A percentile compares a stretch with the other conserved stretches of the same genome.
Evolutionary conservation across 352 stramenopile species (phyloP).

Genomic region (Phytophthora boehmeriae): DNA sequence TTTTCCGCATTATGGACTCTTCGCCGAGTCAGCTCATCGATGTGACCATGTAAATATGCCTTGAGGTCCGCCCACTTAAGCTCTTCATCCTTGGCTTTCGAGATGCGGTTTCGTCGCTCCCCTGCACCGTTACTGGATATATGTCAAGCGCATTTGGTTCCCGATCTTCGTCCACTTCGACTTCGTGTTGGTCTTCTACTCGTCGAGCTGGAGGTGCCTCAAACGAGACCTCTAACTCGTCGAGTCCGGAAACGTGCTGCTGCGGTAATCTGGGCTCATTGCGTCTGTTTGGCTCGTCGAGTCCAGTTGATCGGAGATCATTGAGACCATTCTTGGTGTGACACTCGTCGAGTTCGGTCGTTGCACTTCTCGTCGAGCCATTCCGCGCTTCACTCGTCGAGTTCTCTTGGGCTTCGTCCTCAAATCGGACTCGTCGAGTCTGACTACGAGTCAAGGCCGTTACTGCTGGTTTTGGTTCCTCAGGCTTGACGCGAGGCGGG

Average conservation of each 20-base stretch:
- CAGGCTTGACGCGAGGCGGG: too few species aligned
- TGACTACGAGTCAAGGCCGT: neutral
- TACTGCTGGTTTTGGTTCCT: too few species aligned
- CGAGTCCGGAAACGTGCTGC: too few species aligned
- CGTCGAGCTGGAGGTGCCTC: neutral
- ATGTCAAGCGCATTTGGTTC: neutral
- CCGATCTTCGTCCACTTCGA: neutral
- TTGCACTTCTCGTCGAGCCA: too few species aligned
- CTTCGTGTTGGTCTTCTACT: neutral
- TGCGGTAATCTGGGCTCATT: neutral
- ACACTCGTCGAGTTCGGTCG: too few species aligned
- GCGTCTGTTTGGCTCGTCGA: neutral
- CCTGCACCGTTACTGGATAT: neutral
- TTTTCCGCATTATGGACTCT: neutral
- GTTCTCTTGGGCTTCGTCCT: neutral
- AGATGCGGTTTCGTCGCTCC: too few species aligned
- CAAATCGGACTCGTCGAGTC: neutral
- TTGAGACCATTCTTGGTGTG: too few species aligned
- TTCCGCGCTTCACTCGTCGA: too few species aligned
- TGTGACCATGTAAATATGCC: neutral
- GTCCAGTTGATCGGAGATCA: too few species aligned
- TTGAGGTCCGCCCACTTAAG: neutral
- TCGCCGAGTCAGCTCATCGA: neutral
- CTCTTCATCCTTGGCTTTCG: neutral
- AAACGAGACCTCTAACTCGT: neutral